phyloP scores from a whole-genome alignment of 441 rosid genomes.

The Syzygium syzygioides region DNA sequence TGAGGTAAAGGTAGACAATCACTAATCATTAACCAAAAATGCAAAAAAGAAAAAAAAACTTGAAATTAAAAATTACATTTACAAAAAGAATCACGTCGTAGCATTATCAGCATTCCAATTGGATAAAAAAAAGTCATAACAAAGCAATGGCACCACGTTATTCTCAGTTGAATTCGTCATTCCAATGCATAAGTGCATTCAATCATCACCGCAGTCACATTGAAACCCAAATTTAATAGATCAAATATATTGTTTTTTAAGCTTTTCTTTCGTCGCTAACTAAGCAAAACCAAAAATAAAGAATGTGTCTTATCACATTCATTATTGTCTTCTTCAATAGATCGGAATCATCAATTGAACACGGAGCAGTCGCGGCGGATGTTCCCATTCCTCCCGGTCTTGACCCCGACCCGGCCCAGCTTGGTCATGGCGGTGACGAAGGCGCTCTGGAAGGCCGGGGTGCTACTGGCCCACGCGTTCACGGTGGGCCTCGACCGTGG shows the following conservation, averaged over 20 bases:
- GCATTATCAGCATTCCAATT: not conserved
- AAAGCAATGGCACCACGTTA: not conserved
- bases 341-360: conserved; percentile 28
- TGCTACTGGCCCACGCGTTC: conserved; percentile 47
- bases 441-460: conserved; percentile 46
- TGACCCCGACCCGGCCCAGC: conserved; percentile 73
- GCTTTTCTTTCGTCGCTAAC: not conserved
- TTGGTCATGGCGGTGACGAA: conserved; percentile 59
- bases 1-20: not conserved
- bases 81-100: not conserved
- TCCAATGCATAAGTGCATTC: not conserved
- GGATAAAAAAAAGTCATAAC: not conserved
- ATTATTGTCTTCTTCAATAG: not conserved
- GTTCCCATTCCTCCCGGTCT: conserved; percentile 53
- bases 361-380: conserved; percentile 60
- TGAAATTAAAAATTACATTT: not conserved
- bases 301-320: not conserved
- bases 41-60: not conserved
- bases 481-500: conserved; percentile 54
- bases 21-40: not conserved
- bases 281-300: not conserved
- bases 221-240: not conserved
- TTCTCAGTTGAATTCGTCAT: not conserved
- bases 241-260: not conserved
- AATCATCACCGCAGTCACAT: not conserved